phyloP scores from a whole-genome alignment of 192 early-diverging fungal genomes.

The Podila epicladia region DNA sequence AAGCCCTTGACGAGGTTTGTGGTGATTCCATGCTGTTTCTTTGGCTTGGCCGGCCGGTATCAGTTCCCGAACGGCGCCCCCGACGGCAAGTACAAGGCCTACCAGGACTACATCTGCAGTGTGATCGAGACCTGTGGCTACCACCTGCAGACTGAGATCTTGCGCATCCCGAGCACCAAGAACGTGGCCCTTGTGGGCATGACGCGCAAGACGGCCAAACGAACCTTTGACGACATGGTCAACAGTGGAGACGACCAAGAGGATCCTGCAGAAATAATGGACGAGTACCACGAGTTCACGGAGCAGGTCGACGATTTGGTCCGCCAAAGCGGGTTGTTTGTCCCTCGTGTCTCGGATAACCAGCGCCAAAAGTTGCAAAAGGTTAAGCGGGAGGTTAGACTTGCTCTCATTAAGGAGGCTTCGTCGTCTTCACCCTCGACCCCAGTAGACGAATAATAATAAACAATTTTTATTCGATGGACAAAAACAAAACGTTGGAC shows the following conservation, averaged over 20 bases:
- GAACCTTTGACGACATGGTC: no score
- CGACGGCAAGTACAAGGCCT: constrained; percentile 75
- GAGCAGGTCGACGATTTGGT: constrained; percentile 25
- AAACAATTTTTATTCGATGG: no score
- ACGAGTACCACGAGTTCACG: not conserved
- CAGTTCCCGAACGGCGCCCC: constrained; percentile 60
- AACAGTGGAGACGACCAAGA: not conserved
- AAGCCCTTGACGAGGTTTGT: constrained; percentile 63
- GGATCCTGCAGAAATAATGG: not conserved
- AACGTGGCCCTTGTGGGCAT: constrained; percentile 79
- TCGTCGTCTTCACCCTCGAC: no score
- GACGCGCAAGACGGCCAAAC: constrained; percentile 6
- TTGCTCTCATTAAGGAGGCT: not conserved
- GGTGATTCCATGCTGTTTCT: constrained; percentile 89
- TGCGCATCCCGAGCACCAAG: constrained; percentile 86
- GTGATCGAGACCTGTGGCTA: constrained; percentile 69
- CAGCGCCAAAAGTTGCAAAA: constrained; percentile 58
- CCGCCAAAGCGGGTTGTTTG: constrained; percentile 42
- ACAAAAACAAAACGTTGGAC: not conserved
- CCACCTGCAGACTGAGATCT: constrained; percentile 64
- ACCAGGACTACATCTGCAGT: constrained; percentile 67
- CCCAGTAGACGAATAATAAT: not conserved
- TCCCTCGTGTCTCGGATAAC: constrained; percentile 62
- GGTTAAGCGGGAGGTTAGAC: constrained; percentile 32
- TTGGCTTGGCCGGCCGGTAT: constrained; percentile 70